Percentiles rank a stretch among this genome's conserved stretches.
phyloP scores from a whole-genome alignment of 1,284 basidiomycete genomes.

The Microbotryum lychnidis-dioicae region DNA sequence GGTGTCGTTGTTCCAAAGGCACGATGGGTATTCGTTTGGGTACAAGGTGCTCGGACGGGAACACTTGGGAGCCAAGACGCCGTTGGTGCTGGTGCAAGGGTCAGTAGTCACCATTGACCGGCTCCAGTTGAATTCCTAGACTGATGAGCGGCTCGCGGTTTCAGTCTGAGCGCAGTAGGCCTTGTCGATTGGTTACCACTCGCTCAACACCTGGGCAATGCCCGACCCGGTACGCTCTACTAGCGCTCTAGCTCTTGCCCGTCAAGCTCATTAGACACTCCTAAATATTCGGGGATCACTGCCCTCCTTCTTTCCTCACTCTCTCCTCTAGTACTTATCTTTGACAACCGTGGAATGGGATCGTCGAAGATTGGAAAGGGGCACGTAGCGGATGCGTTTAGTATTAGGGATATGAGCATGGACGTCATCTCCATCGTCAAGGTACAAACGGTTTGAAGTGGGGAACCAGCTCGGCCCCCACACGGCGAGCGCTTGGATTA shows the following conservation, averaged over 20 bases:
- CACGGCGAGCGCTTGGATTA: too few relatives aligned
- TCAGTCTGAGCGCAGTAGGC: conserved; percentile 25
- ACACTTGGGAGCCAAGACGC: not conserved
- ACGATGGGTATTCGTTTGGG: conserved; percentile 15
- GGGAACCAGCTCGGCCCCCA: too few relatives aligned
- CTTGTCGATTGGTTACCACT: conserved; percentile 28
- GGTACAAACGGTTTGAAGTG: not conserved
- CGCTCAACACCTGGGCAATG: conserved; percentile 6
- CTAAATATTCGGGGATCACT: not conserved
- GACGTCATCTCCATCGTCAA: conserved; percentile 22
- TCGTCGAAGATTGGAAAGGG: conserved; percentile 1
- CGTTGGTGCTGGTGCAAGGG: conserved; percentile 29
- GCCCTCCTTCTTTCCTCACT: not conserved
- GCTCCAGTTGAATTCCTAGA: too few relatives aligned
- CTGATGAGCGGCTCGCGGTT: too few relatives aligned
- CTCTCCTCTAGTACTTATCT: conserved; percentile 18
- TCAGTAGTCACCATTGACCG: not conserved
- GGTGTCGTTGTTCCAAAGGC: conserved; percentile 9
- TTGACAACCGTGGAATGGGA: conserved; percentile 29
- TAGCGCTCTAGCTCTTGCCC: too few relatives aligned
- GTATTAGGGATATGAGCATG: conserved; percentile 6
- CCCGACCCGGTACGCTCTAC: conserved; percentile 11
- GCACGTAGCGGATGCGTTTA: conserved; percentile 2
- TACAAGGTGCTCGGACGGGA: conserved; percentile 24
- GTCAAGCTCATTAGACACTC: not conserved